Conservation (phyloP, 257 asterid species). For the Nicotiana obtusifolia region DNA sequence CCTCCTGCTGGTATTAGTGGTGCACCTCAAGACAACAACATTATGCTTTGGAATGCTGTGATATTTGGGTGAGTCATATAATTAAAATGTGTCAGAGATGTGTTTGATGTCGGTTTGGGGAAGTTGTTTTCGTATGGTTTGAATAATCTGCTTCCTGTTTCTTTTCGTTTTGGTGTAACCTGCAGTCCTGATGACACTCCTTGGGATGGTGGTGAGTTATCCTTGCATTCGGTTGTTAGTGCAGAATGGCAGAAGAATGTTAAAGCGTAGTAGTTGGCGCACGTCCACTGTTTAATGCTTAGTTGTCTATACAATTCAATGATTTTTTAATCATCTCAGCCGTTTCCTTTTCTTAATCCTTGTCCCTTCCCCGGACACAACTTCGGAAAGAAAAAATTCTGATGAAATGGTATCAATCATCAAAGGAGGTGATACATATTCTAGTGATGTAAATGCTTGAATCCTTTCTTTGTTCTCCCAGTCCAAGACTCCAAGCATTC, state of each 20-base stretch:
- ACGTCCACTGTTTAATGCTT: background rate
- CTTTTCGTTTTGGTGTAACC: slow-evolving; percentile 41
- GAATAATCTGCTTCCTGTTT: slow-evolving; percentile 25
- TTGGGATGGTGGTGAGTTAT: slow-evolving; percentile 84
- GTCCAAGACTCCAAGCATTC: background rate
- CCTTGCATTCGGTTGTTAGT: slow-evolving; percentile 17
- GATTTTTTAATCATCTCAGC: background rate
- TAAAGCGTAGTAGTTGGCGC: slow-evolving; percentile 5
- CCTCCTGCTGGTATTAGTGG: slow-evolving; percentile 85
- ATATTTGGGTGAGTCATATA: slow-evolving; percentile 57
- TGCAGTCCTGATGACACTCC: slow-evolving; percentile 92
- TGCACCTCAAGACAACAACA: slow-evolving; percentile 74
- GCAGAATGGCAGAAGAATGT: slow-evolving; percentile 9
- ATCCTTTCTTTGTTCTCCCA: background rate
- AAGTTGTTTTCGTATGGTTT: background rate
- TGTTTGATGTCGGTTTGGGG: background rate
- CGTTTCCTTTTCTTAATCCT: background rate
- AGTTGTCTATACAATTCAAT: background rate
- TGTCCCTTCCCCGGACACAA: background rate
- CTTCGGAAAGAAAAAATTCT: background rate
- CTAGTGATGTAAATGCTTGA: background rate
- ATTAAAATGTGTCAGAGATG: background rate
- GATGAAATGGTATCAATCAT: background rate
- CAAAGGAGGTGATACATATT: background rate
- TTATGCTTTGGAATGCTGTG: slow-evolving; percentile 81